A percentile compares a stretch with the other conserved stretches of the same genome.
These are phyloP conservation scores for Cordyceps militaris DNA, from an alignment of 2,329 filamentous ascomycete species.

Conservation along the genomic window DNA sequence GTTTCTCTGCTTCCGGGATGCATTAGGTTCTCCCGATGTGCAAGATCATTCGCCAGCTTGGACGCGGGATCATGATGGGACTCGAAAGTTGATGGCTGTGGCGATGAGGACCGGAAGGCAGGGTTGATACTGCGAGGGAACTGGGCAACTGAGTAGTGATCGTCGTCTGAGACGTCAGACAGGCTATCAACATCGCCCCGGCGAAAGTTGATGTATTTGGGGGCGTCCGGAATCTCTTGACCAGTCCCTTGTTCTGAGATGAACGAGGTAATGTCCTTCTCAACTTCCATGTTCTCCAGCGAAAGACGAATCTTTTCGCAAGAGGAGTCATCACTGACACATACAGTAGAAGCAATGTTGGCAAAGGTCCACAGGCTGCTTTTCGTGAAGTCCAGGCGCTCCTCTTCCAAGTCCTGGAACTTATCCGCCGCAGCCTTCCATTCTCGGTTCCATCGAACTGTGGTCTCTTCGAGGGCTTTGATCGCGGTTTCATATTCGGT, in stretches of 20 bases:
- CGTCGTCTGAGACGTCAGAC: conserved; percentile 80
- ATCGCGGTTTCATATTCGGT: conserved; percentile 90
- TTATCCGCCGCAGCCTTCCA: conserved; percentile 98
- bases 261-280: conserved; percentile 85
- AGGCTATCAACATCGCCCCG: conserved; percentile 78
- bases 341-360: conserved; percentile 94
- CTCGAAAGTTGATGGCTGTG: conserved; percentile 86
- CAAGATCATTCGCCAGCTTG: conserved; percentile 61
- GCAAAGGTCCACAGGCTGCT: conserved; percentile 97
- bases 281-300: conserved; percentile 91
- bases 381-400: conserved; percentile 93
- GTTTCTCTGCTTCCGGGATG: conserved; percentile 43
- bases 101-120: conserved; percentile 89
- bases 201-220: conserved; percentile 98
- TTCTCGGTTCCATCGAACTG: conserved; percentile 90
- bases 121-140: conserved; percentile 95
- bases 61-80: conserved; percentile 85
- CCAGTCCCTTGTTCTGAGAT: conserved; percentile 86
- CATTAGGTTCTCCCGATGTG: conserved; percentile 45
- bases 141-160: conserved; percentile 88
- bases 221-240: conserved; percentile 93
- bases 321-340: conserved; percentile 91
- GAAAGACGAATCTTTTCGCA: conserved; percentile 95
- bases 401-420: conserved; percentile 97
- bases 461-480: conserved; percentile 91